These are phyloP conservation scores for Yamadazyma triangularis DNA, from an alignment of 1,139 yeast species.

Conservation along the genomic window DNA sequence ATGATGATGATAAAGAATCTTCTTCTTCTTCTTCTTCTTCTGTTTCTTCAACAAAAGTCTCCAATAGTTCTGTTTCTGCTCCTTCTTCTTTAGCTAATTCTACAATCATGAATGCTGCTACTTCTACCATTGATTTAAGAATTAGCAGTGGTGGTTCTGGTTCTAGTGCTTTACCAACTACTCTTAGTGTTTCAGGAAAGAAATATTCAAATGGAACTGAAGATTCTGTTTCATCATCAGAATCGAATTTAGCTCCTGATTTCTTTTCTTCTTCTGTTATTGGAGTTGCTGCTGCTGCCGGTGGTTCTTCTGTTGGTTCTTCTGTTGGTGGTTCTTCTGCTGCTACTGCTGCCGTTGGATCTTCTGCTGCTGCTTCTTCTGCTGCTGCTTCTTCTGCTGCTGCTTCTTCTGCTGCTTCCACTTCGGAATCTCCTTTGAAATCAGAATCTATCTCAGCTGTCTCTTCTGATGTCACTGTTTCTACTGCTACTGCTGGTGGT, in stretches of 20 bases:
- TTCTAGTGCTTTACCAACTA: constrained; percentile 2
- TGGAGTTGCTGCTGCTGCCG: constrained; percentile 2
- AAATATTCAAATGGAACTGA: constrained; percentile 8
- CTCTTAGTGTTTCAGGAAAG: constrained; percentile 3
- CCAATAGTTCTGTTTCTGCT: no score
- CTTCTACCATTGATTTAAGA: constrained; percentile 16
- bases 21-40: constrained; percentile 1
- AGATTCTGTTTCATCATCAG: constrained; percentile 3
- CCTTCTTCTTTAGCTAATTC: no score
- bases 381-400: background rate
- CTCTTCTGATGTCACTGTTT: constrained; percentile 7
- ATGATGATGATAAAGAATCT: background rate
- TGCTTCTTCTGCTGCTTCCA: constrained; percentile 1
- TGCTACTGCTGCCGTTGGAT: background rate
- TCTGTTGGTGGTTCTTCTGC: background rate
- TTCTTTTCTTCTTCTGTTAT: constrained; percentile 1
- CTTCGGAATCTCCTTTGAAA: no score
- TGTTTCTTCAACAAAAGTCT: constrained; percentile 1
- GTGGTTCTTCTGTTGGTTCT: no score
- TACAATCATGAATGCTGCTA: no score
- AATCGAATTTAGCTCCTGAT: background rate
- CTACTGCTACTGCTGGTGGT: constrained; percentile 6
- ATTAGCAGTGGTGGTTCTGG: constrained; percentile 8
- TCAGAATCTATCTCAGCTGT: no score
- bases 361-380: constrained; percentile 1